Evolutionary conservation across 192 early-diverging fungal genomes (phyloP), one percentile per base, ranked within the genome.

Genomic region (Backusella tuberculispora): DNA sequence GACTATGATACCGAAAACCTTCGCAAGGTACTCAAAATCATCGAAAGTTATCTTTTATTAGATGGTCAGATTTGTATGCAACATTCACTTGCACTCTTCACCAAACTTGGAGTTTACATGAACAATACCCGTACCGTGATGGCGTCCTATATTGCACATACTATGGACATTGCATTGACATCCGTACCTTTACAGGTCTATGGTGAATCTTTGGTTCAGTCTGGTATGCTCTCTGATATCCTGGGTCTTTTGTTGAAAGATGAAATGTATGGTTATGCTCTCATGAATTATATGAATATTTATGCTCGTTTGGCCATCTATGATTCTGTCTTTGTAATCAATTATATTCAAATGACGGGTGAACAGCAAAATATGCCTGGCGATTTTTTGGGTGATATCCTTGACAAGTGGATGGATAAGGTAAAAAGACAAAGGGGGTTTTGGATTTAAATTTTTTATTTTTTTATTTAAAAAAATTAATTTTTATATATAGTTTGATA

Each of bases 31-130:
- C 85, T 98, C 42, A 90, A 88, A 67, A 88, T 97, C n/a, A 68
- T 95, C n/a, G 96, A 98, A 79, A 89, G 92, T 64, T 96, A 95
- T 75, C 79, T 93, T 34, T 66, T 97, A 44, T 75, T 98, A 4
- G 67, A 69, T 12, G 21, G 43, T 2, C 17, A 9, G 12, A 5
- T 5, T 14, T 43, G 40, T 5, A 43, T 75, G 21, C 37, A 66
- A 48, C 48, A 63, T 15, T n/a, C 50, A 6, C 47, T 53, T 19
- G 38, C 66, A 13, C 38, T 67, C 19, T 75, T 69, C 19, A 53
- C 45, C 0, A 75, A 67, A 19, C 6, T 75, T 0, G 48, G 19
- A 0, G 19, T 14, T 14, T 66, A 69, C 19, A 69, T 94, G 53
- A 56, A 56, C 10, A 56, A 56, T 12, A 56, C 53, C 21, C 84